Evolutionary conservation across 139 green algal genomes (phyloP).

Genomic region (Chlamydomonas sphaeroides): DNA sequence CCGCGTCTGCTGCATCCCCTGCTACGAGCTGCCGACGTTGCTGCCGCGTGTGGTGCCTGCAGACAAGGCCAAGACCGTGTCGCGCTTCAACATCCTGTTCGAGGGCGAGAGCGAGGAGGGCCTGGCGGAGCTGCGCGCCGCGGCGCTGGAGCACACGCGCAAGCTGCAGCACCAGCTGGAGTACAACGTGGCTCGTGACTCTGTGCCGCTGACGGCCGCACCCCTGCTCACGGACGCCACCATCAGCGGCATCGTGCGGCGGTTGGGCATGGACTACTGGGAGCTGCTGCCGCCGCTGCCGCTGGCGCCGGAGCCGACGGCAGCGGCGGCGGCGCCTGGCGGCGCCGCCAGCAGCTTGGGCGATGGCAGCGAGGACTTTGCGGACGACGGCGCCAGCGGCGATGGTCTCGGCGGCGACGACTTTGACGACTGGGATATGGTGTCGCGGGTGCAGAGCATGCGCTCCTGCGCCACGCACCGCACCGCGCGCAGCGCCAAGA

Average conservation of each 20-base stretch:
- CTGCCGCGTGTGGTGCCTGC: neutral
- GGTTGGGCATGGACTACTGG: conserved; percentile 26
- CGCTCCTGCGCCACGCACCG: neutral
- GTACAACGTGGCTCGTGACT: conserved; percentile 31
- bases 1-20: neutral
- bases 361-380: neutral
- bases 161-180: conserved; percentile 41
- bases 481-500: neutral
- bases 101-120: conserved; percentile 43
- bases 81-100: conserved; percentile 61
- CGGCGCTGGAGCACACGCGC: conserved; percentile 37
- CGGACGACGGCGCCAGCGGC: neutral
- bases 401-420: neutral
- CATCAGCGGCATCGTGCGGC: conserved; percentile 11
- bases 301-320: neutral
- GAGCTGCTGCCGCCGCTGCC: neutral
- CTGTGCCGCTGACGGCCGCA: conserved; percentile 21
- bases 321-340: neutral
- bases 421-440: neutral
- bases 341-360: neutral
- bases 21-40: neutral
- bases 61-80: conserved; percentile 50
- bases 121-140: conserved; percentile 17
- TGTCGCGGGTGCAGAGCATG: neutral
- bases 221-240: conserved; percentile 11